Conservation (phyloP, 2,329 filamentous ascomycete genomes). For the Colletotrichum horii region DNA sequence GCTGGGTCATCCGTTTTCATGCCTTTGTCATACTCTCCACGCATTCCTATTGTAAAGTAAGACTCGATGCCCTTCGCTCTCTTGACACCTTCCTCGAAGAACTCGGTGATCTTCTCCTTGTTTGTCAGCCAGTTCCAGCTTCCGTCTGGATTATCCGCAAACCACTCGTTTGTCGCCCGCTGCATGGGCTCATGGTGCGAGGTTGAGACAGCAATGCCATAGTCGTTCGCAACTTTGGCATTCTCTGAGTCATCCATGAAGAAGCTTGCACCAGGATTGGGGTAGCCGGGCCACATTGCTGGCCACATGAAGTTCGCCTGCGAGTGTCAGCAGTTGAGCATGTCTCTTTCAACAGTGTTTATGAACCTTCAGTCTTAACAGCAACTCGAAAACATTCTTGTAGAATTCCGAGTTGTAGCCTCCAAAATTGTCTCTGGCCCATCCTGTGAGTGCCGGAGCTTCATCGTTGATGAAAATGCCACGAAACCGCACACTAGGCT, state of each 20-base stretch:
- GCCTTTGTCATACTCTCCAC: constrained; percentile 62
- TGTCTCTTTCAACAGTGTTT: not conserved
- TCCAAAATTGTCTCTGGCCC: constrained; percentile 55
- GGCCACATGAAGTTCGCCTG: constrained; percentile 73
- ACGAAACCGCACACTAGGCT: constrained; percentile 63
- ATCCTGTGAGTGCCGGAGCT: constrained; percentile 62
- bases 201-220: constrained; percentile 68
- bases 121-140: constrained; percentile 67
- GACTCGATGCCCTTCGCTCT: constrained; percentile 62
- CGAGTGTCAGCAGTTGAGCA: not conserved
- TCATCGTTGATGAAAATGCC: constrained; percentile 71
- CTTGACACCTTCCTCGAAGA: constrained; percentile 60
- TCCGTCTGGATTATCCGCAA: constrained; percentile 44
- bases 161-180: constrained; percentile 57
- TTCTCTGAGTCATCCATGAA: constrained; percentile 65
- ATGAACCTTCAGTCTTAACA: constrained; percentile 55
- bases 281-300: constrained; percentile 64
- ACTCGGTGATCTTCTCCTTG: constrained; percentile 56
- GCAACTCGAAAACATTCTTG: constrained; percentile 65
- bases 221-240: constrained; percentile 64
- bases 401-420: constrained; percentile 65
- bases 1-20: constrained; percentile 57
- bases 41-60: constrained; percentile 64
- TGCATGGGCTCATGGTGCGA: constrained; percentile 72
- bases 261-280: constrained; percentile 59